Evolutionary conservation across 306 rosid species (phyloP).

Genomic region (Arachis hypogaea): DNA sequence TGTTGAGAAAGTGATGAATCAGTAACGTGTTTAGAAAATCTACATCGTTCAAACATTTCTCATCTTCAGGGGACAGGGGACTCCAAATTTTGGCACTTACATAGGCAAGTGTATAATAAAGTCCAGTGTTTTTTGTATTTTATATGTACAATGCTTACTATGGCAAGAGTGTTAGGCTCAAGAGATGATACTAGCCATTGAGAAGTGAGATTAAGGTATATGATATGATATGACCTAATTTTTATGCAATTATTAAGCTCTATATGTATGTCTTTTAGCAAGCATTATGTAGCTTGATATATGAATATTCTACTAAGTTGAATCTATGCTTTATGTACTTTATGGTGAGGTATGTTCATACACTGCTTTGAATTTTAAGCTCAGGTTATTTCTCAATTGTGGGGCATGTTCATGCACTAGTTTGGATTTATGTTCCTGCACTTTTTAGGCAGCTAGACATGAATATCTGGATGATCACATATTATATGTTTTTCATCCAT

Average conservation of each 20-base stretch:
- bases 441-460: background rate
- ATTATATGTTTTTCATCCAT: background rate
- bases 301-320: background rate
- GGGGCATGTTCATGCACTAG: background rate
- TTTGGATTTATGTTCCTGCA: conserved; percentile 15
- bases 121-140: conserved; percentile 31
- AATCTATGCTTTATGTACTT: background rate
- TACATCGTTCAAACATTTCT: no score
- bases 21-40: no score
- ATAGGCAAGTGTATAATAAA: background rate
- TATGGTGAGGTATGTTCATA: background rate
- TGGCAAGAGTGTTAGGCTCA: conserved; percentile 14
- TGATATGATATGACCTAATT: background rate
- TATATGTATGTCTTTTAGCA: conserved; percentile 9
- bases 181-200: background rate
- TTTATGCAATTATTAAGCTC: conserved; percentile 1
- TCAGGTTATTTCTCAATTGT: no score
- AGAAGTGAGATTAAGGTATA: conserved; percentile 20
- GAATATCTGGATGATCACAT: background rate
- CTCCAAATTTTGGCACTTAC: background rate
- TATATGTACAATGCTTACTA: conserved; percentile 7
- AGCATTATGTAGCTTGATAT: background rate
- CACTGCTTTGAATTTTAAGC: background rate
- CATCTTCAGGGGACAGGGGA: background rate
- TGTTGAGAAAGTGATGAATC: background rate